phyloP scores from a whole-genome alignment of 257 asterid genomes.

The Anisodus tanguticus region DNA sequence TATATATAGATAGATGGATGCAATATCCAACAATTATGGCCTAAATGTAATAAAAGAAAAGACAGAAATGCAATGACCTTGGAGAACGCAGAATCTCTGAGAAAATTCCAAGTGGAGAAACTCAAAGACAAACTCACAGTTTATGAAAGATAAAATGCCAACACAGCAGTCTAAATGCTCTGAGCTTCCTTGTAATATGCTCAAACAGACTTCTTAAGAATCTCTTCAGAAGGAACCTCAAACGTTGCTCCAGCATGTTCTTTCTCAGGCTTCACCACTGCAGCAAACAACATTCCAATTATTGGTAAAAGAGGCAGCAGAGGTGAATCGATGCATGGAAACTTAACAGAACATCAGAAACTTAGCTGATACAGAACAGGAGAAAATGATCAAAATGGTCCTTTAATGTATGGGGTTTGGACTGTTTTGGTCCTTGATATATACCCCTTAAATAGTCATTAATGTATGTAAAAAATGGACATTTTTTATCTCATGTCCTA shows the following conservation, averaged over 20 bases:
- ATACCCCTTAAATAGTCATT: neutral
- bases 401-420: neutral
- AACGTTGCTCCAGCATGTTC: constrained; percentile 85
- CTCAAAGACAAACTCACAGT: constrained; percentile 9
- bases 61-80: neutral
- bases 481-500: neutral
- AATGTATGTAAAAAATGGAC: neutral
- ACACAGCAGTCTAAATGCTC: neutral
- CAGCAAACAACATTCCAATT: constrained; percentile 31
- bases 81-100: constrained; percentile 5
- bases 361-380: neutral
- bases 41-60: constrained; percentile 15
- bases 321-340: neutral
- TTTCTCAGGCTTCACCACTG: constrained; percentile 79
- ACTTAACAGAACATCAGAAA: neutral
- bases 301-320: neutral
- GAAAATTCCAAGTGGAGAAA: constrained; percentile 1
- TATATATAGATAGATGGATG: neutral
- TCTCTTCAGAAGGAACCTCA: constrained; percentile 84
- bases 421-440: neutral
- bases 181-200: neutral
- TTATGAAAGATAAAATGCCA: neutral
- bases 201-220: constrained; percentile 57
- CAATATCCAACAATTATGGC: neutral
- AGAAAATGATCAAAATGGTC: neutral